Base-by-base conservation (phyloP, 129 eudicot genomes). In the Saussurea involucrata region DNA sequence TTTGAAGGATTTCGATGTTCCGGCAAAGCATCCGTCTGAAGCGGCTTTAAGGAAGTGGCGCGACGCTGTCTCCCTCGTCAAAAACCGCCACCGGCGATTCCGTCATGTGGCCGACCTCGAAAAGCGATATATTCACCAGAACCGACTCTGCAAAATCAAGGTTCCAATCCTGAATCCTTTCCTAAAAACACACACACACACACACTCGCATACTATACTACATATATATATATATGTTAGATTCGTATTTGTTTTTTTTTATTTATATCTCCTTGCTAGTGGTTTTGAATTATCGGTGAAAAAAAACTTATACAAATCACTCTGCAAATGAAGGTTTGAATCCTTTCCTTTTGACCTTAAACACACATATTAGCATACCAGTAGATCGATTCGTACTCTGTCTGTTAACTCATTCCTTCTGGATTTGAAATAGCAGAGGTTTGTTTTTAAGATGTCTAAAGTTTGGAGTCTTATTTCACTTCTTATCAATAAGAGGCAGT, bases 81-180 rank as follows among this genome's bases (percentile, higher is more conserved):
- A 37, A 64, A 93, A 93, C 25, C 87, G 78, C 72, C 96, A 94
- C 24, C 82, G 98, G 2, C 83, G 98, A 0, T 93, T 93, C 63
- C 92, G 98, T 0, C 85, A 84, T 65, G 88, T 84, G 24, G 90
- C 96, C 6, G 89, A 88, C 37, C 94, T 93, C 57, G 92, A 77
- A 0, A 88, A 90, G 55, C 90, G 98, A 0, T 79, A 76, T 2
- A 63, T 68, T 72, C 85, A 76, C 29, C 80, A 75, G 78, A 78
- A 82, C 46, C 73, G 88, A 72, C 67, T 81, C 33, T 72, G 24
- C 7, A n/a, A 84, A 58, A 69, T 87, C 77, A 88, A 86, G 93
- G 88, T 87, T 25, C 36, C 61, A 53, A 53, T 53, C 61, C 24
- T 53, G 4, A 74, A 25, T 79, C 24, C 64, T 6, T 20, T 13